A percentile compares a stretch with the other conserved stretches of the same genome.
Evolutionary conservation across 1,284 basidiomycete species (phyloP).

Genomic region (Marasmius oreades): DNA sequence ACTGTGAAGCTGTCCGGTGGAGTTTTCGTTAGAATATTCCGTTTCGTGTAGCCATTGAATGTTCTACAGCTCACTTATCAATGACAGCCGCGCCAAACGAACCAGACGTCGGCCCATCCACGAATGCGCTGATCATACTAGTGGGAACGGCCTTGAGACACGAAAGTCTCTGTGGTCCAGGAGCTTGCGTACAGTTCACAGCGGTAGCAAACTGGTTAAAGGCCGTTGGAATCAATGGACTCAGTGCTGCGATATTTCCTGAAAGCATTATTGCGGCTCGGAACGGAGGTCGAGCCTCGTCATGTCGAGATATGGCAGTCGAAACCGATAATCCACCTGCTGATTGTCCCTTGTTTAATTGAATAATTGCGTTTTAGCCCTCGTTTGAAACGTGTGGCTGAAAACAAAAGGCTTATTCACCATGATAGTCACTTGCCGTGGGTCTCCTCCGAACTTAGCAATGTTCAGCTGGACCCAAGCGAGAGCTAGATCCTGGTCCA

Average conservation of each 20-base stretch:
- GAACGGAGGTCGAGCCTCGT: too few relatives aligned
- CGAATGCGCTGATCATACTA: too few relatives aligned
- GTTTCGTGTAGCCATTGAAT: too few relatives aligned
- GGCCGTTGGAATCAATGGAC: too few relatives aligned
- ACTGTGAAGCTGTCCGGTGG: constrained; percentile 9
- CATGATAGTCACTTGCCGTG: constrained; percentile 19
- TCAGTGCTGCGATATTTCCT: too few relatives aligned
- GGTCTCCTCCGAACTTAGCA: constrained; percentile 19
- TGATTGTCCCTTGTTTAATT: background rate
- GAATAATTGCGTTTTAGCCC: background rate
- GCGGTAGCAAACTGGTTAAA: too few relatives aligned
- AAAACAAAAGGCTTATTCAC: background rate
- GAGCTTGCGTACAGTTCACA: too few relatives aligned
- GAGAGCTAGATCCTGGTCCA: constrained; percentile 21
- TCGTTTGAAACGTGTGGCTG: too few relatives aligned
- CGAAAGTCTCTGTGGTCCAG: too few relatives aligned
- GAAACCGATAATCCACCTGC: background rate
- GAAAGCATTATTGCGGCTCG: too few relatives aligned
- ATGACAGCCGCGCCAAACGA: background rate
- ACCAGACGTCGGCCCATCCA: too few relatives aligned
- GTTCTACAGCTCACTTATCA: background rate
- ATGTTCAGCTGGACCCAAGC: constrained; percentile 19
- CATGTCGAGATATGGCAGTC: background rate
- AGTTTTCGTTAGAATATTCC: background rate
- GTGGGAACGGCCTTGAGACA: too few relatives aligned